Conservation (phyloP, 2,329 filamentous ascomycete genomes). For the Cladosporium cucumerinum region DNA sequence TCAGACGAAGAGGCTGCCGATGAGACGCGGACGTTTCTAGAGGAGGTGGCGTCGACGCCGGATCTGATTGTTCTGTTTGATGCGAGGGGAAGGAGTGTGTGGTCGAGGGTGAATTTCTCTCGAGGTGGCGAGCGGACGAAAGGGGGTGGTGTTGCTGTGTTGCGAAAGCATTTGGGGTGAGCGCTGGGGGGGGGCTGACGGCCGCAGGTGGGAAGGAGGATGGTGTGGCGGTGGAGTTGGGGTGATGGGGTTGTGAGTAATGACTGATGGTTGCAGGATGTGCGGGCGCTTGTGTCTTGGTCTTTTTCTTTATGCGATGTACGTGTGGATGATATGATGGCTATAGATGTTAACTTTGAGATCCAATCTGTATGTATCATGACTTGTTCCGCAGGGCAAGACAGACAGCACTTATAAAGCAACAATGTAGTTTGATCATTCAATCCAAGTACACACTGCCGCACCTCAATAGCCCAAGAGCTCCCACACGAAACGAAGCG, state of each 20-base stretch:
- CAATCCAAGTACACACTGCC: background rate
- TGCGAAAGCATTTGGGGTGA: background rate
- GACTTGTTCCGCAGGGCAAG: too few relatives aligned
- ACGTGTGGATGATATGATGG: background rate
- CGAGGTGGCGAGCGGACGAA: background rate
- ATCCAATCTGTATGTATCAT: background rate
- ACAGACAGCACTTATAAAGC: background rate
- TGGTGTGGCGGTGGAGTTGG: background rate
- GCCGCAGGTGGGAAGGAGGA: background rate
- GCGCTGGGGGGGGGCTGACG: background rate
- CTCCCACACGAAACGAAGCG: background rate
- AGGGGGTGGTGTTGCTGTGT: background rate
- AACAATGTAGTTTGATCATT: background rate
- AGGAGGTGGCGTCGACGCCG: background rate
- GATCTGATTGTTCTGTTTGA: background rate
- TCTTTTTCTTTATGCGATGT: background rate
- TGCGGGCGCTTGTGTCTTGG: too few relatives aligned
- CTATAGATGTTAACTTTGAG: background rate
- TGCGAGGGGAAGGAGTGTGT: background rate
- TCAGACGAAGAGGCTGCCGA: background rate
- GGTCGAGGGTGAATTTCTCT: background rate
- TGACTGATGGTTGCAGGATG: background rate
- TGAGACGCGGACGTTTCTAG: background rate
- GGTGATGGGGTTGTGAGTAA: background rate
- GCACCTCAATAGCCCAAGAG: background rate